phyloP scores from a whole-genome alignment of 768 basidiomycete genomes.

The Kockovaella imperatae region DNA sequence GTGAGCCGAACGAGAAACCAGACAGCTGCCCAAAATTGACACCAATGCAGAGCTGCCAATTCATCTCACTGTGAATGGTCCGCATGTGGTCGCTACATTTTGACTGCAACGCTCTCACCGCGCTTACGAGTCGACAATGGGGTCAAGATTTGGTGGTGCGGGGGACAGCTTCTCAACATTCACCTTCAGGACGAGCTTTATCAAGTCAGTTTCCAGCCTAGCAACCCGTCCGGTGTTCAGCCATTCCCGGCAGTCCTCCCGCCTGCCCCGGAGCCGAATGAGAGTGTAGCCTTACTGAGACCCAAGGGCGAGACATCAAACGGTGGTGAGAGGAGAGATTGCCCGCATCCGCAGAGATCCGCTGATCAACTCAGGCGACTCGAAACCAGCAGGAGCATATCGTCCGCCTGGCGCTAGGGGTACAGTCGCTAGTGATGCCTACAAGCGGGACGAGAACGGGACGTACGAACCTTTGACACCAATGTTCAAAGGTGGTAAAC shows the following conservation, averaged over 20 bases:
- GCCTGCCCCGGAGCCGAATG: conserved; percentile 26
- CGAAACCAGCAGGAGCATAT: conserved; percentile 78
- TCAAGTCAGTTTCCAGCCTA: conserved; percentile 49
- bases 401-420: conserved; percentile 90
- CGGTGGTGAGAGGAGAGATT: conserved; percentile 18
- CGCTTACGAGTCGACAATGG: conserved; percentile 94
- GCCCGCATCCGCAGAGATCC: background rate
- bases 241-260: conserved; percentile 30
- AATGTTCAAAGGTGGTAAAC: conserved; percentile 38
- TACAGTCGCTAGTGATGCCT: conserved; percentile 74
- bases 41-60: conserved; percentile 75
- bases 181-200: conserved; percentile 82
- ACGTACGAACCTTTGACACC: conserved; percentile 29
- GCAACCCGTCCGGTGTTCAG: conserved; percentile 9
- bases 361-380: conserved; percentile 13
- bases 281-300: conserved; percentile 28
- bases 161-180: conserved; percentile 75
- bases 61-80: conserved; percentile 94
- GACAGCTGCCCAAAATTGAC: background rate
- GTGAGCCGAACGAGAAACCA: conserved; percentile 12
- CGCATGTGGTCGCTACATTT: conserved; percentile 79
- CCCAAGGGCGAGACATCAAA: conserved; percentile 32
- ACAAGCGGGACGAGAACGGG: conserved; percentile 79
- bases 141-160: conserved; percentile 90
- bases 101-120: conserved; percentile 93